Percentiles rank a stretch among this genome's conserved stretches.
These are phyloP conservation scores for Candida nonsorbophila DNA, from an alignment of 805 yeast species.

Conservation along the genomic window DNA sequence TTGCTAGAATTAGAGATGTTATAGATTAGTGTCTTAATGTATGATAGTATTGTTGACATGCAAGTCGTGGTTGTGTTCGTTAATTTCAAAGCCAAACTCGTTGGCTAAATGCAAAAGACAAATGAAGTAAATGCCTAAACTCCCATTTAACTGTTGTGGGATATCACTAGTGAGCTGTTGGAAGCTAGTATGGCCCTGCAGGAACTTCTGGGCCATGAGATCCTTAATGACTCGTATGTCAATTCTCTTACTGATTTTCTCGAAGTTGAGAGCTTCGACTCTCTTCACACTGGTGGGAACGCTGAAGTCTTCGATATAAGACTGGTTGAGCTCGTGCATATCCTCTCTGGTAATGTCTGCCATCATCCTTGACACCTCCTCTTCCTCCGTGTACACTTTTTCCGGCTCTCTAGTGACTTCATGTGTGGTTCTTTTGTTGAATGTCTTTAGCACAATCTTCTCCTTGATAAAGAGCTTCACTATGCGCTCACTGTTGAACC, in stretches of 20 bases:
- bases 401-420: neutral
- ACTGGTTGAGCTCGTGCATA: slow-evolving; percentile 1
- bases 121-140: neutral
- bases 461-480: slow-evolving; percentile 1
- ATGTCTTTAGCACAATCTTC: neutral
- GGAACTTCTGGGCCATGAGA: slow-evolving; percentile 5
- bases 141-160: neutral
- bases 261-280: neutral
- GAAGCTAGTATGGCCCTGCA: slow-evolving; percentile 12
- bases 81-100: slow-evolving; percentile 1
- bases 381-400: neutral
- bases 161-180: slow-evolving; percentile 7
- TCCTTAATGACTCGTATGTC: slow-evolving; percentile 1
- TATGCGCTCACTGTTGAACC: neutral
- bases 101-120: slow-evolving; percentile 2
- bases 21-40: neutral
- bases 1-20: slow-evolving; percentile 9
- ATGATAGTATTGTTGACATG: slow-evolving; percentile 1
- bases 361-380: slow-evolving; percentile 2
- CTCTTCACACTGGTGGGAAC: neutral
- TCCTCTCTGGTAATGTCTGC: slow-evolving; percentile 2
- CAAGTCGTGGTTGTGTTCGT: neutral
- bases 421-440: neutral
- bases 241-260: slow-evolving; percentile 1
- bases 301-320: slow-evolving; percentile 1